phyloP scores from a whole-genome alignment of 2,329 filamentous ascomycete genomes.

The Calonectria multiphialidica region DNA sequence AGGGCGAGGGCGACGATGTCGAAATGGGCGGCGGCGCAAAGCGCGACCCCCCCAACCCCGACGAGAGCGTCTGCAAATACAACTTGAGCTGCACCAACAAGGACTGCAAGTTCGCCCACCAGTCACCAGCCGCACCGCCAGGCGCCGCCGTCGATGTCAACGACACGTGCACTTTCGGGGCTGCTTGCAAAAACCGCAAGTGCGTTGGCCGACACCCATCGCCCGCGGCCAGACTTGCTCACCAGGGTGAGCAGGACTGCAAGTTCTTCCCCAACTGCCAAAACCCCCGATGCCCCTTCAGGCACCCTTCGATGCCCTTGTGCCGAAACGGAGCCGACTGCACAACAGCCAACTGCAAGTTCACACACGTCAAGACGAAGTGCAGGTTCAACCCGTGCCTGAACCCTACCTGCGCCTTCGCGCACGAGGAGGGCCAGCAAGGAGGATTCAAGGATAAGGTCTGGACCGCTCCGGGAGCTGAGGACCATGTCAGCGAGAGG shows the following conservation, averaged over 20 bases:
- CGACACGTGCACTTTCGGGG: constrained; percentile 86
- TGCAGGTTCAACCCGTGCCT: constrained; percentile 95
- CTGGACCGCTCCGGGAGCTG: constrained; percentile 76
- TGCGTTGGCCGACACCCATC: constrained; percentile 94
- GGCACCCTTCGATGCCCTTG: constrained; percentile 86
- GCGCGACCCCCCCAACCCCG: constrained; percentile 67
- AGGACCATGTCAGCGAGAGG: constrained; percentile 85
- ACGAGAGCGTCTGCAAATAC: constrained; percentile 85
- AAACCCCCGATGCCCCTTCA: constrained; percentile 88
- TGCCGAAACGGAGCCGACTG: constrained; percentile 95
- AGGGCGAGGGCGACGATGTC: constrained; percentile 67
- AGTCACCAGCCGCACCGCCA: constrained; percentile 89
- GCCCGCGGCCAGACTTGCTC: constrained; percentile 81
- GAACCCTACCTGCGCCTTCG: constrained; percentile 89
- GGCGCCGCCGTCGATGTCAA: constrained; percentile 82
- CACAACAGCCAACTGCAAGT: constrained; percentile 84
- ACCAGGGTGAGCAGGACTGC: constrained; percentile 88
- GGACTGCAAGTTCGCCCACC: constrained; percentile 93
- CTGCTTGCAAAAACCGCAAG: constrained; percentile 95
- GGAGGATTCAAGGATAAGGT: constrained; percentile 90
- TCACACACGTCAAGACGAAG: constrained; percentile 85
- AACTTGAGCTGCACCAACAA: constrained; percentile 90
- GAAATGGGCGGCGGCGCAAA: constrained; percentile 68
- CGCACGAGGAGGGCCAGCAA: constrained; percentile 91
- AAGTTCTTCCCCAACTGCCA: constrained; percentile 93